Evolutionary conservation across 352 stramenopile genomes (phyloP), one percentile per base, ranked within the genome.

Genomic region (Phytophthora pistaciae): DNA sequence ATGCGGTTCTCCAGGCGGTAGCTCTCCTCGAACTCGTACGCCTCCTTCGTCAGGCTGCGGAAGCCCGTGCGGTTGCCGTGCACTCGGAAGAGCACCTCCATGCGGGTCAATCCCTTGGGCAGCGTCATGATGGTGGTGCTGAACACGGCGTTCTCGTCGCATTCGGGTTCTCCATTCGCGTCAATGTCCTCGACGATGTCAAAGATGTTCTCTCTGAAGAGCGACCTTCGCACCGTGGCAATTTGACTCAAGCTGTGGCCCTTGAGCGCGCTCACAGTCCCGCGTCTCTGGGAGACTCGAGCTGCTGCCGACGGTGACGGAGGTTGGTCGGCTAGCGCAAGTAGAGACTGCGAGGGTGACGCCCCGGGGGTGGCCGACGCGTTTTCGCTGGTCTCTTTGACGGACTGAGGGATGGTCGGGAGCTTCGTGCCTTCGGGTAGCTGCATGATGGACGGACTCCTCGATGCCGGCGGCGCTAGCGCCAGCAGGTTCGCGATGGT

Each of bases 91-190:
- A 91, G 57, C 13, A 95, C 83, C 55, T 92, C 85, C 0, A 75
- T 87, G 14, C 85, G 82, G 36, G 88, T 95, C 52, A 95, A 70
- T 1, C 85, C 85, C 44, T 89, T 84, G 0, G 85, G 85, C 1
- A 95, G 72, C 57, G 89, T 87, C 88, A 95, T 95, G 68, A 93
- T 91, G 11, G 85, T 88, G 20, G 85, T 84, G 50, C 61, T 80
- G 40, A 78, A 82, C 4, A 46, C 49, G 2, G 60, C 23, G 13
- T 70, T 59, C 2, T 74, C 66, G 2, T 72, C 68, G 23, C 66
- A 66, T 36, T 82, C 58, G 9, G 69, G 68, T 13, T 79, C 64
- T 10, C 64, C 66, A 6, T 81, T 79, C 5, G 72, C 74, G 20
- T 91, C 80, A 8, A 85, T 78, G 50, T 93, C 85, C 60, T 93